A percentile compares a stretch with the other conserved stretches of the same genome.
phyloP scores from a whole-genome alignment of 2,329 filamentous ascomycete species.

The Seiridium cupressi region DNA sequence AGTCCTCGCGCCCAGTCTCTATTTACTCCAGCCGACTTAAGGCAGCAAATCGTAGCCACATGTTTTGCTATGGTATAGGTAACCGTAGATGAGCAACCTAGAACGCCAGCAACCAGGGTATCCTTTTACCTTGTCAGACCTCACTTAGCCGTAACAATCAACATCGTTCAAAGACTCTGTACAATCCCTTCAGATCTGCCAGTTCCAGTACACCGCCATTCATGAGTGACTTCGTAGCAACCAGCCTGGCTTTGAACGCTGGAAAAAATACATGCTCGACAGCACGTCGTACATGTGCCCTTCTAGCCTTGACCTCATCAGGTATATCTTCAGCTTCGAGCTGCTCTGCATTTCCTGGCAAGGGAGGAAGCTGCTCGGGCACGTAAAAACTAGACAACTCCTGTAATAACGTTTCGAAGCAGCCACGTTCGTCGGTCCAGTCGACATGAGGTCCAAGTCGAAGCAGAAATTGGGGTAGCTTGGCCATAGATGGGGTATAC shows the following conservation, averaged over 20 bases:
- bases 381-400: slow-evolving; percentile 91
- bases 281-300: slow-evolving; percentile 68
- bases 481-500: slow-evolving; percentile 81
- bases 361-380: slow-evolving; percentile 73
- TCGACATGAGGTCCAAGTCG: slow-evolving; percentile 83
- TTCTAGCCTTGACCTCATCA: slow-evolving; percentile 54
- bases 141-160: slow-evolving; percentile 33
- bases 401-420: slow-evolving; percentile 80
- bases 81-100: not conserved
- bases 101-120: not conserved
- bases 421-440: slow-evolving; percentile 81
- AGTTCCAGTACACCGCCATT: slow-evolving; percentile 77
- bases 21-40: not conserved
- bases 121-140: not conserved
- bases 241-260: slow-evolving; percentile 76
- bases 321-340: slow-evolving; percentile 40
- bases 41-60: too few species aligned
- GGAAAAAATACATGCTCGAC: slow-evolving; percentile 89
- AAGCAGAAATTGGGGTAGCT: slow-evolving; percentile 85
- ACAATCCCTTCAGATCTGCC: slow-evolving; percentile 88
- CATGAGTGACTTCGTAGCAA: slow-evolving; percentile 78
- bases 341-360: slow-evolving; percentile 22
- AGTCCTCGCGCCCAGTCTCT: not conserved
- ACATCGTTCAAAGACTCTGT: slow-evolving; percentile 92
- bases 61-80: too few species aligned